Evolutionary conservation across 169 alveolate genomes (phyloP), one percentile per base, ranked within the genome.

Genomic region (Plasmodium falciparum): DNA sequence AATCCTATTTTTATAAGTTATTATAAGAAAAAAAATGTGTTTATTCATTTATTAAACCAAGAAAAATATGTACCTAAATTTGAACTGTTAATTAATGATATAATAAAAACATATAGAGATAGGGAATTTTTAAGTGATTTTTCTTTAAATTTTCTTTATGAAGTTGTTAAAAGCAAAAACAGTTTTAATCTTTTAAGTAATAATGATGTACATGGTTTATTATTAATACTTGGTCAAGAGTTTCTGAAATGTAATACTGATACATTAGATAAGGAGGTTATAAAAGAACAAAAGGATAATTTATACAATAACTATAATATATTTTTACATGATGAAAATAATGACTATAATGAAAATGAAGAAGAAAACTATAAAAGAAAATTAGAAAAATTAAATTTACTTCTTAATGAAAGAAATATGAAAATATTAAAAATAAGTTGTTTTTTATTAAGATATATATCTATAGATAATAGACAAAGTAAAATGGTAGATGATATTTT

Each of bases 341-440:
- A 39, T 39, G 47, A 39, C 11, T 5, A 39, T 39, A 39, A 39
- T 39, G 47, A 39, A 7, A 39, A 39, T 39, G 47, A 39, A 39
- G 47, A 39, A 39, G 47, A 39, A 5, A 39, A 39, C 9, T 39
- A 39, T 39, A 39, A 39, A 39, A 39, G 47, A 39, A 39, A 39
- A 39, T 39, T 39, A 39, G 47, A 39, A 39, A 39, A 39, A 39
- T 39, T 39, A 39, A 39, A 39, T 56, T 56, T 22, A 17, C 9
- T 56, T 8, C 12, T 56, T 39, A 80, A 66, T 47, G 85, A 80
- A n/a, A 71, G 83, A 67, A 72, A 80, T 29, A 5, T 3, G 13
- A 80, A 69, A 43, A 80, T 80, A 20, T 69, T 80, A 80, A 80
- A 69, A 54, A 52, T 62, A 2, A 80, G 90, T 26, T 80, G 90